These are phyloP conservation scores for Trypanosoma conorhini DNA, from an alignment of 208 protist species.

Conservation along the genomic window DNA sequence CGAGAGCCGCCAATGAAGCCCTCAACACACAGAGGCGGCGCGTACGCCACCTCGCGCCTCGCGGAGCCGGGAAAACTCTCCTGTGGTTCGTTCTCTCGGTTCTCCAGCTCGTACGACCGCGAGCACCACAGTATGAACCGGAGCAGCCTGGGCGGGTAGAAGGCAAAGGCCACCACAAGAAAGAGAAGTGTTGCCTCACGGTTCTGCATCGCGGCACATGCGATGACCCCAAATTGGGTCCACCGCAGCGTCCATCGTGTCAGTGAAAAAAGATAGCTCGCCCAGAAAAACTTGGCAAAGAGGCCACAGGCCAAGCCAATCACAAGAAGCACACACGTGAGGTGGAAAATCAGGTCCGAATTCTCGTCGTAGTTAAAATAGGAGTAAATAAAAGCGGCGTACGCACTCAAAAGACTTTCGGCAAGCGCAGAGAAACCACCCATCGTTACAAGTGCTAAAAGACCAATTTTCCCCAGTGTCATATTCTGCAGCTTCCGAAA, in stretches of 20 bases:
- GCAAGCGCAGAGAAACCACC: constrained; percentile 52
- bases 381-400: constrained; percentile 8
- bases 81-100: constrained; percentile 31
- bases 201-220: constrained; percentile 36
- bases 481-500: constrained; percentile 52
- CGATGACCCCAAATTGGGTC: constrained; percentile 6
- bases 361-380: constrained; percentile 17
- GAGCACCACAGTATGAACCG: constrained; percentile 29
- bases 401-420: constrained; percentile 39
- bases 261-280: constrained; percentile 24
- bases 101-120: constrained; percentile 9
- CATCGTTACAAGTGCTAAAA: constrained; percentile 42
- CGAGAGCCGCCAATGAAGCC: constrained; percentile 18
- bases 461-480: constrained; percentile 53
- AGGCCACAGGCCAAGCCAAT: constrained; percentile 27
- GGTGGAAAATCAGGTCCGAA: constrained; percentile 12
- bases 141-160: constrained; percentile 16
- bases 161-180: background rate
- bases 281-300: constrained; percentile 36
- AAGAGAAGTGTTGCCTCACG: constrained; percentile 38
- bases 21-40: constrained; percentile 27
- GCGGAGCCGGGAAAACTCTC: constrained; percentile 31
- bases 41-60: constrained; percentile 27
- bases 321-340: background rate
- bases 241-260: constrained; percentile 37